Evolutionary conservation across 305 asterid genomes (phyloP), one percentile per base, ranked within the genome.

Genomic region (Euphrasia arctica): DNA sequence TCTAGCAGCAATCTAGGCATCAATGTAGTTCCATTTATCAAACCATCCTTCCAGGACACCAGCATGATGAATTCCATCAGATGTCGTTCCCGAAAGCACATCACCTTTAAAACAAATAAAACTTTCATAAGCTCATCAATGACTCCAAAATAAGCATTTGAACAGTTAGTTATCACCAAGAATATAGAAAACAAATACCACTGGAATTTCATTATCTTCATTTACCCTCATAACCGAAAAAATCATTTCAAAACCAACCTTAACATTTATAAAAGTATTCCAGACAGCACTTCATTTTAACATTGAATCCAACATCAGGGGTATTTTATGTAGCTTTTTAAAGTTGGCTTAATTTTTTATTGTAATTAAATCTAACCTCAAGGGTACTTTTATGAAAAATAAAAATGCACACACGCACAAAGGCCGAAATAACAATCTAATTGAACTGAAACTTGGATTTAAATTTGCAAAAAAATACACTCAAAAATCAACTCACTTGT

Each of bases 21-120:
- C 67, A 59, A 47, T 67, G 87, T 57, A 22, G 88, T 80, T 77
- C 99, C 97, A 72, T 75, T 74, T 62, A 88, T 70, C 78, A 94
- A 60, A 93, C 99, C 99, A 90, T 29, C 91, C 88, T 86, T 93
- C 97, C 60, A 93, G 69, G 57, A 93, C 99, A 77, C 99, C 99
- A 45, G 96, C 79, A 77, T 93, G 97, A 78, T 90, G 99, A 75
- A 76, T 65, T 50, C 97, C 97, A 57, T 62, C 81, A 22, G 95
- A 79, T n/a, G 95, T 75, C 58, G 97, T 82, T 79, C 99, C 99
- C 69, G 99, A 88, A 70, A 93, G 96, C 77, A 93, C 99, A 58
- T 93, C 99, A 75, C 99, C 99, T 90, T 68, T 49, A 64, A 32
- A 67, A 75, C 64, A 66, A 64, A 66, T 60, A 78, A 67, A 68